A percentile compares a stretch with the other conserved stretches of the same genome.
Evolutionary conservation across 106 monocot genomes (phyloP).

Genomic region (Vanilla planifolia): DNA sequence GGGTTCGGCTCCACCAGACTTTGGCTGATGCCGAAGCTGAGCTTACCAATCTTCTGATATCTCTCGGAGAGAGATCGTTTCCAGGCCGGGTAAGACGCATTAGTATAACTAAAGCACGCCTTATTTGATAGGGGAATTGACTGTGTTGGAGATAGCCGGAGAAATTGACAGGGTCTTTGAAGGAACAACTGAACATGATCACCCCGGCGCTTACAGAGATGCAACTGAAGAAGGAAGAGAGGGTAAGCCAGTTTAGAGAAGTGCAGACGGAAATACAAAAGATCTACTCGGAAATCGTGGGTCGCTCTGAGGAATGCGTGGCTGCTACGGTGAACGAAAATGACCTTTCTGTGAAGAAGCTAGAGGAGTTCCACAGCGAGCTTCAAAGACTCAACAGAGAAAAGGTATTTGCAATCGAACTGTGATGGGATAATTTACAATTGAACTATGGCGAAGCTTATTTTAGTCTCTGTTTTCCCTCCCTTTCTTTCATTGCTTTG

Average conservation of each 20-base stretch:
- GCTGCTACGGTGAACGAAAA: slow-evolving; percentile 39
- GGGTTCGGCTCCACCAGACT: slow-evolving; percentile 48
- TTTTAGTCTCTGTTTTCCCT: not conserved
- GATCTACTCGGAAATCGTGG: slow-evolving; percentile 54
- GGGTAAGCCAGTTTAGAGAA: slow-evolving; percentile 44
- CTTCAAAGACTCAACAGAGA: slow-evolving; percentile 49
- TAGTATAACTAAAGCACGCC: no score
- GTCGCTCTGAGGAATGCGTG: slow-evolving; percentile 11
- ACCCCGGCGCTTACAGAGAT: slow-evolving; percentile 60
- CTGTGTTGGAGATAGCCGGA: slow-evolving; percentile 31
- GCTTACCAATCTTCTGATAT: slow-evolving; percentile 60
- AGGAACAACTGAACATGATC: slow-evolving; percentile 62
- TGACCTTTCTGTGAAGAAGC: slow-evolving; percentile 64
- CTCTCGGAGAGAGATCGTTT: slow-evolving; percentile 67
- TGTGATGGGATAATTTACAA: not conserved
- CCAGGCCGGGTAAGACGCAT: slow-evolving; percentile 29
- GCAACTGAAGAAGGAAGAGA: slow-evolving; percentile 54
- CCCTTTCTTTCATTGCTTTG: not conserved
- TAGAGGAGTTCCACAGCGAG: slow-evolving; percentile 54
- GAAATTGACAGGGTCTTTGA: slow-evolving; percentile 54
- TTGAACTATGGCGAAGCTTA: no score
- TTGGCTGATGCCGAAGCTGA: slow-evolving; percentile 64
- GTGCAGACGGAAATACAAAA: slow-evolving; percentile 48
- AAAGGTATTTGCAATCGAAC: slow-evolving; percentile 50
- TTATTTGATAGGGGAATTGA: no score